Evolutionary conservation across 495 filamentous ascomycete genomes (phyloP), one percentile per base, ranked within the genome.

Genomic region (Neurospora terricola): DNA sequence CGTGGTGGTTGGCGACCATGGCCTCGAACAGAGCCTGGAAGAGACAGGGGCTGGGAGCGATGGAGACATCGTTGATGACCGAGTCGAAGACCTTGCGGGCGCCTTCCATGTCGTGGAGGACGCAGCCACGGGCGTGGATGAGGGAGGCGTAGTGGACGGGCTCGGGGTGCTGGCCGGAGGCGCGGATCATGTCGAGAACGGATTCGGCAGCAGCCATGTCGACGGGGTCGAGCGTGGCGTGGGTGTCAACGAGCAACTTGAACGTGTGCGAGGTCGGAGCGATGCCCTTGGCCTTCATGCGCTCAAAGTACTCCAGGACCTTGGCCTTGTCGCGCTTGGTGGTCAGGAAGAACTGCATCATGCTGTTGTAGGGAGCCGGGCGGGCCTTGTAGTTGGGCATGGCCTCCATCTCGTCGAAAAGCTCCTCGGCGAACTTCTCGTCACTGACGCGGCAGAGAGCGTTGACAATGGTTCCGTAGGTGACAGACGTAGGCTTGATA

Each of bases 321-420:
- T 98, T 98, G 81, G 84, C 81, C 81, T 94, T 92, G 81, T 99
- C 96, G 21, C 94, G 91, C 87, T 98, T 98, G 37, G 96, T 98
- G 77, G 91, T 94, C 73, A 98, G 88, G 89, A 98, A 99, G 86
- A 97, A 98, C 82, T 99, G 96, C 88, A 99, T 99, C 88, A 99
- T 90, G 79, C 92, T 95, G 84, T 99, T 98, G 87, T 99, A 99
- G 5, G 96, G 96, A 11, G 96, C 96, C 4, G 96, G 93, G 8
- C 96, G 90, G 48, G 96, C 93, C 85, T 98, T 97, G 89, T 98
- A 99, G 85, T 98, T 98, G 45, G 94, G 92, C 92, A 97, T 97
- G 45, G 90, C 90, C 84, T 99, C 96, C 96, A 99, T 99, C 85
- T 99, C 96, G 76, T 98, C 93, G 80, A 99, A 98, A 77, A 98